Percentiles rank a stretch among this genome's conserved stretches.
Evolutionary conservation across 305 asterid genomes (phyloP).

Genomic region (Nicotiana rustica): DNA sequence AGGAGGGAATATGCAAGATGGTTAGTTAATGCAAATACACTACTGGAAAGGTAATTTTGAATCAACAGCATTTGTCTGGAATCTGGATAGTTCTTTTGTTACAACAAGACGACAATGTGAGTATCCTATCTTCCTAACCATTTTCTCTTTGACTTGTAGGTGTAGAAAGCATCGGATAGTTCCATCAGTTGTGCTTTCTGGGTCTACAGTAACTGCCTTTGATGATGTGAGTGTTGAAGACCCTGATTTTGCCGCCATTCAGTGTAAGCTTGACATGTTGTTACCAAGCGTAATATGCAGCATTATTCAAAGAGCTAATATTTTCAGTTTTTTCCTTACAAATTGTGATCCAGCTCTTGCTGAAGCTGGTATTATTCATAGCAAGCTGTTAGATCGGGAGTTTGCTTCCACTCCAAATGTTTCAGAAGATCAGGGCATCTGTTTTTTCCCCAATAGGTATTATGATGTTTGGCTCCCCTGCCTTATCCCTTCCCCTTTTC

Average conservation of each 20-base stretch:
- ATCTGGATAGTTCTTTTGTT: conserved; percentile 26
- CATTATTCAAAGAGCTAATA: conserved; percentile 2
- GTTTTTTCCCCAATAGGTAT: conserved; percentile 83
- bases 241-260: conserved; percentile 84
- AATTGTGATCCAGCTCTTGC: conserved; percentile 68
- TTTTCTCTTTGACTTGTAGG: conserved; percentile 53
- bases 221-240: conserved; percentile 75
- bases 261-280: conserved; percentile 58
- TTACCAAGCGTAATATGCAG: background rate
- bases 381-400: conserved; percentile 69
- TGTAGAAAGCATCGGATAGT: conserved; percentile 62
- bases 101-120: background rate
- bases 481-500: background rate
- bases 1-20: conserved; percentile 95
- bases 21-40: conserved; percentile 72
- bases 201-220: conserved; percentile 71
- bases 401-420: conserved; percentile 40
- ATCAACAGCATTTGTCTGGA: conserved; percentile 29
- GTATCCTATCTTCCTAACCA: conserved; percentile 30
- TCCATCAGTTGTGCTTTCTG: conserved; percentile 76
- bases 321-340: conserved; percentile 37
- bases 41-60: conserved; percentile 70
- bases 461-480: background rate
- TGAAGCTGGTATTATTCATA: conserved; percentile 81
- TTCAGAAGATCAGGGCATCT: conserved; percentile 38